phyloP scores from a whole-genome alignment of 176 grass and related monocot species.

The Elaeis guineensis region DNA sequence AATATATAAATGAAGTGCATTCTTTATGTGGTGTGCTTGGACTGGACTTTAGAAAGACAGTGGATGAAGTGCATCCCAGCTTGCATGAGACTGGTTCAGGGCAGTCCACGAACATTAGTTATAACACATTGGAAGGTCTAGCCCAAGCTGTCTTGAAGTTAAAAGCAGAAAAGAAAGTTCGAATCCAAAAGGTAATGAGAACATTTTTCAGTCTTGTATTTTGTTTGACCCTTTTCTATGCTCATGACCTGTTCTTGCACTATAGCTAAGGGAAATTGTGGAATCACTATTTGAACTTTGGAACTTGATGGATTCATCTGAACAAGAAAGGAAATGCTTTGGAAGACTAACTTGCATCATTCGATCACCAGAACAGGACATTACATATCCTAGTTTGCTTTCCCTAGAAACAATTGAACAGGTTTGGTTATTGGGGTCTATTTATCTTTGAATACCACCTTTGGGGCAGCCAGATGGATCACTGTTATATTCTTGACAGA shows the following conservation, averaged over 20 bases:
- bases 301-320: slow-evolving; percentile 88
- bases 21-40: slow-evolving; percentile 77
- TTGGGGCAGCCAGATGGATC: too few species aligned
- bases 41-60: slow-evolving; percentile 63
- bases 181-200: slow-evolving; percentile 59
- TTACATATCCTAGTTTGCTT: slow-evolving; percentile 54
- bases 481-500: slow-evolving; percentile 36
- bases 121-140: slow-evolving; percentile 69
- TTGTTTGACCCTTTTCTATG: slow-evolving; percentile 1
- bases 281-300: slow-evolving; percentile 72
- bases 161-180: slow-evolving; percentile 60
- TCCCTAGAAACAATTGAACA: slow-evolving; percentile 64
- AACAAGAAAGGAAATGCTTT: slow-evolving; percentile 64
- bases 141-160: slow-evolving; percentile 50
- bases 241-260: slow-evolving; percentile 18
- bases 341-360: slow-evolving; percentile 51
- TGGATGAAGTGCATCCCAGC: slow-evolving; percentile 82
- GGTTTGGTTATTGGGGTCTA: slow-evolving; percentile 29
- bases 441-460: background rate
- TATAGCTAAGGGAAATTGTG: slow-evolving; percentile 75
- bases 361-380: slow-evolving; percentile 53
- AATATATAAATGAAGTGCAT: slow-evolving; percentile 82
- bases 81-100: slow-evolving; percentile 58
- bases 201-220: slow-evolving; percentile 3
- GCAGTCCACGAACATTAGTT: slow-evolving; percentile 75